phyloP scores from a whole-genome alignment of 148 eudicot species.

The Persicaria maculosa region DNA sequence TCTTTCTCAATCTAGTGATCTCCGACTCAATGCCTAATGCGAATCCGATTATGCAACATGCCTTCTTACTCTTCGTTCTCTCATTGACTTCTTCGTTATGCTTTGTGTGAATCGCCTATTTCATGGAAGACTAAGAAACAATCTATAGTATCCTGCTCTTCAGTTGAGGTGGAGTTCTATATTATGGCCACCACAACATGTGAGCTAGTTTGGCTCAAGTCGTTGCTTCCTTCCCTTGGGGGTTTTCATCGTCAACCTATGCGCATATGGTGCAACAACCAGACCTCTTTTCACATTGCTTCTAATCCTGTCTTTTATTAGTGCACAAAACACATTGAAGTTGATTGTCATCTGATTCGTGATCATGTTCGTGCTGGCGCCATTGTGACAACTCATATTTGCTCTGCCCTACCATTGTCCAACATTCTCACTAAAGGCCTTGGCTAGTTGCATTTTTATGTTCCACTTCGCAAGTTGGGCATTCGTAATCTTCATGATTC shows the following conservation, averaged over 20 bases:
- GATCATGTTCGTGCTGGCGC: not conserved
- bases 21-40: not conserved
- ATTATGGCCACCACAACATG: not conserved
- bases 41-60: not conserved
- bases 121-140: no score
- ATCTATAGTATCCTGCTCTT: not conserved
- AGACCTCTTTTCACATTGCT: not conserved
- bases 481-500: not conserved
- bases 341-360: no score
- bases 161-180: not conserved
- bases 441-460: not conserved
- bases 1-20: no score
- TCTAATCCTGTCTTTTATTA: not conserved
- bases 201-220: not conserved
- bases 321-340: not conserved
- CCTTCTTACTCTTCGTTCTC: no score
- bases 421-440: constrained; percentile 1
- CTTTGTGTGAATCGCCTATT: no score
- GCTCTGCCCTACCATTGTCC: not conserved
- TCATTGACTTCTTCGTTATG: no score
- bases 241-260: constrained; percentile 10
- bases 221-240: not conserved
- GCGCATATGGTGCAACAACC: constrained; percentile 2
- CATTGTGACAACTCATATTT: not conserved
- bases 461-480: constrained; percentile 6